A percentile compares a stretch with the other conserved stretches of the same genome.
Evolutionary conservation across 768 basidiomycete species (phyloP).

Genomic region (Termitomyces sp.): DNA sequence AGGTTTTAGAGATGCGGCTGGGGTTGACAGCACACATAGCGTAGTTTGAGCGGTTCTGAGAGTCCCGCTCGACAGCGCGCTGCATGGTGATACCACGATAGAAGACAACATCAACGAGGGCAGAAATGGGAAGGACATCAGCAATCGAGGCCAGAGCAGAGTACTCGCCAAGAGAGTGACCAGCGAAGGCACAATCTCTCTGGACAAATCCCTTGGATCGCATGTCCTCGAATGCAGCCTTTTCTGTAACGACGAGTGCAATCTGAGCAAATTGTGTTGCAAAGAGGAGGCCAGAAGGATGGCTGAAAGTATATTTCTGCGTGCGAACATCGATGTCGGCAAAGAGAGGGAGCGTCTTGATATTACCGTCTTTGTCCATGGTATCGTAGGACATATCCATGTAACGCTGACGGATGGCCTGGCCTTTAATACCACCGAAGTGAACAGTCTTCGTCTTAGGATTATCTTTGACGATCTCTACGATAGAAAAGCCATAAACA

Average conservation of each 20-base stretch:
- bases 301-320: conserved; percentile 96
- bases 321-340: conserved; percentile 93
- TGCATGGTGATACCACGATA: conserved; percentile 99
- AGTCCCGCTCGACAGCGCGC: conserved; percentile 95
- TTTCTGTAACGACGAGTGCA: conserved; percentile 96
- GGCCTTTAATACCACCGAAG: conserved; percentile 99
- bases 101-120: conserved; percentile 97
- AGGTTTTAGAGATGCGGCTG: conserved; percentile 87
- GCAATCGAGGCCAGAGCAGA: conserved; percentile 97
- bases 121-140: conserved; percentile 91
- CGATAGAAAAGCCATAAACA: conserved; percentile 97
- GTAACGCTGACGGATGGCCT: conserved; percentile 97
- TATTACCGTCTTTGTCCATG: conserved; percentile 91
- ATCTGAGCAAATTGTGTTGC: conserved; percentile 99
- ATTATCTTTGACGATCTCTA: conserved; percentile 98
- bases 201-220: conserved; percentile 94
- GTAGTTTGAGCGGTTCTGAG: conserved; percentile 89
- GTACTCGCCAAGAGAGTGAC: conserved; percentile 98
- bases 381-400: conserved; percentile 99
- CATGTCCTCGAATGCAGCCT: conserved; percentile 98
- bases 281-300: conserved; percentile 90
- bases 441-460: conserved; percentile 98
- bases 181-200: conserved; percentile 88
- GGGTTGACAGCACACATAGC: conserved; percentile 99
- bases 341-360: conserved; percentile 95